Evolutionary conservation across 345 rosid species (phyloP).

Genomic region (Salix brachista): DNA sequence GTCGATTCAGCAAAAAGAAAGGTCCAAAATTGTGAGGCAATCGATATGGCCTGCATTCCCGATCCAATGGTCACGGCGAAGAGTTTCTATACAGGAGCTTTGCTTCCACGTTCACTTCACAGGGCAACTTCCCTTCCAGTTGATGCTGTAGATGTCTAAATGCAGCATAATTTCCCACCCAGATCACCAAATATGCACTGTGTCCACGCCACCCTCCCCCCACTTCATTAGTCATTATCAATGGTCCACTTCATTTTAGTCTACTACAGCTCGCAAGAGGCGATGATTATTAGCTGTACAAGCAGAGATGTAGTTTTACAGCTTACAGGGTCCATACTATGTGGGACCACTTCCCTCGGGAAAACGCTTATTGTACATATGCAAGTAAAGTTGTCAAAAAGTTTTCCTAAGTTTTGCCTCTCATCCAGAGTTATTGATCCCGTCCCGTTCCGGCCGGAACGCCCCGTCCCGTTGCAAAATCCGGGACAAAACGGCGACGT

Average conservation of each 20-base stretch:
- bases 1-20: conserved; percentile 12
- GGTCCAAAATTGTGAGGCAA: conserved; percentile 18
- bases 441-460: too few species aligned
- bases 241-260: background rate
- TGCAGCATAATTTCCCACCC: background rate
- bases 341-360: background rate
- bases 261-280: conserved; percentile 2
- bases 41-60: conserved; percentile 16
- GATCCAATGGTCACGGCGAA: conserved; percentile 31
- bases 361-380: conserved; percentile 3
- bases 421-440: too few species aligned
- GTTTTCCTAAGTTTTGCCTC: background rate
- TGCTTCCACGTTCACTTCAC: conserved; percentile 57
- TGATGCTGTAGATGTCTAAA: conserved; percentile 67
- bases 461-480: too few species aligned
- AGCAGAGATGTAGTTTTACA: conserved; percentile 2
- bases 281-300: conserved; percentile 5
- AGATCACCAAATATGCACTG: background rate
- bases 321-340: background rate
- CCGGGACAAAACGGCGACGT: too few species aligned
- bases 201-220: too few species aligned
- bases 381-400: conserved; percentile 1
- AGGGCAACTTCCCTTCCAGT: conserved; percentile 87
- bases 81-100: conserved; percentile 34
- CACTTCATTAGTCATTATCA: background rate